phyloP scores from a whole-genome alignment of 176 grass and related monocot genomes.

The Oryza longistaminata region DNA sequence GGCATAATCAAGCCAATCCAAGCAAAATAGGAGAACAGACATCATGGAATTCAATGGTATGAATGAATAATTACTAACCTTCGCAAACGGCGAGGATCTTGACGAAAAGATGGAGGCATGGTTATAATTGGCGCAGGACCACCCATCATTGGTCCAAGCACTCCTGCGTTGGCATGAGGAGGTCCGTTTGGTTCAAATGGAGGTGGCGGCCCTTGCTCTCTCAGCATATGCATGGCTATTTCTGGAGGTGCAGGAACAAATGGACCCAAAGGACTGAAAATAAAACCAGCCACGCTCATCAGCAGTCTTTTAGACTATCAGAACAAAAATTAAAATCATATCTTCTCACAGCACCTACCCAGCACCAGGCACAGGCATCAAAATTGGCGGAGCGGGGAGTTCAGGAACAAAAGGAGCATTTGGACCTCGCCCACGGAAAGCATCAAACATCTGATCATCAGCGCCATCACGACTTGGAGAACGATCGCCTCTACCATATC shows the following conservation, averaged over 20 bases:
- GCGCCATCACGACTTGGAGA: conserved; percentile 62
- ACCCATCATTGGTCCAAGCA: conserved; percentile 58
- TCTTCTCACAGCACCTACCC: conserved; percentile 58
- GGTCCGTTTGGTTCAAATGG: conserved; percentile 62
- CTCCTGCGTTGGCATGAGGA: conserved; percentile 55
- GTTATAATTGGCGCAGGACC: conserved; percentile 68
- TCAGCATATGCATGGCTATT: conserved; percentile 97
- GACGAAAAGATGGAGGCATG: conserved; percentile 81
- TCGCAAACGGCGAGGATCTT: conserved; percentile 85
- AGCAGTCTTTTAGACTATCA: neutral
- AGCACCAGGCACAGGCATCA: conserved; percentile 96
- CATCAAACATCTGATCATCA: conserved; percentile 85
- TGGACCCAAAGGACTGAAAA: conserved; percentile 87
- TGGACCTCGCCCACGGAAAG: conserved; percentile 59
- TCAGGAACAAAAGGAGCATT: conserved; percentile 83
- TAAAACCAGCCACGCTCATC: conserved; percentile 30
- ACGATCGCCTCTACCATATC: conserved; percentile 62
- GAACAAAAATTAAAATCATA: conserved; percentile 20
- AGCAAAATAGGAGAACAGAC: neutral
- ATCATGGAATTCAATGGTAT: neutral
- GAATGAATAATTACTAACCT: conserved; percentile 54
- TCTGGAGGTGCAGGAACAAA: conserved; percentile 99
- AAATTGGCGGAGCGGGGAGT: conserved; percentile 77
- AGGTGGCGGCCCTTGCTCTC: conserved; percentile 70
- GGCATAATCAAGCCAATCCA: neutral